Percentiles rank a stretch among this genome's conserved stretches.
Evolutionary conservation across 2,329 filamentous ascomycete species (phyloP).

Genomic region (Diaporthe capsici): DNA sequence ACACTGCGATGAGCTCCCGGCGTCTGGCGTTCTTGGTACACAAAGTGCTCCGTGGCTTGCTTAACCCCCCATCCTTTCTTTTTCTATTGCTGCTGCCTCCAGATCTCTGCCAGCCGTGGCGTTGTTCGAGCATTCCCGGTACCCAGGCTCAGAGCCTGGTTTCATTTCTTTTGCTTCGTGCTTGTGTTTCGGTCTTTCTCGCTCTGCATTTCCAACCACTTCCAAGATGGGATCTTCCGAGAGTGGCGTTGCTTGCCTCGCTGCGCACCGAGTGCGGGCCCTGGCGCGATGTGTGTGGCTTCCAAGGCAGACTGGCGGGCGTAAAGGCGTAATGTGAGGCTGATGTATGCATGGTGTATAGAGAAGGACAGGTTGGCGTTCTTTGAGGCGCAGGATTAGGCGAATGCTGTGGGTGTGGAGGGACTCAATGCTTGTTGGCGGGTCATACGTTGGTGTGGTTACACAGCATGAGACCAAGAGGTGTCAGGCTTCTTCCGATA

Average conservation of each 20-base stretch:
- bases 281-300: neutral
- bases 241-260: neutral
- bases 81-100: neutral
- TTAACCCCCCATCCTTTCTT: neutral
- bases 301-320: conserved; percentile 19
- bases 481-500: neutral
- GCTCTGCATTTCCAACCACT: neutral
- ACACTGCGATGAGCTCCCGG: neutral
- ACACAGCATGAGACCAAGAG: conserved; percentile 19
- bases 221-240: too few relatives aligned
- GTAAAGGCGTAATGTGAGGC: neutral
- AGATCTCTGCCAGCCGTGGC: neutral
- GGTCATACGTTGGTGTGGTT: conserved; percentile 26
- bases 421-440: neutral
- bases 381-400: neutral
- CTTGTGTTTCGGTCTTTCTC: too few relatives aligned
- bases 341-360: conserved; percentile 3
- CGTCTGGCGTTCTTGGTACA: neutral
- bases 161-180: neutral
- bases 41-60: neutral
- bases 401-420: neutral
- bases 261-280: neutral
- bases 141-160: neutral
- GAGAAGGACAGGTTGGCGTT: neutral
- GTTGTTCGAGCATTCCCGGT: neutral